These are phyloP conservation scores for Globisporangium solare DNA, from an alignment of 352 stramenopile species.

Conservation along the genomic window DNA sequence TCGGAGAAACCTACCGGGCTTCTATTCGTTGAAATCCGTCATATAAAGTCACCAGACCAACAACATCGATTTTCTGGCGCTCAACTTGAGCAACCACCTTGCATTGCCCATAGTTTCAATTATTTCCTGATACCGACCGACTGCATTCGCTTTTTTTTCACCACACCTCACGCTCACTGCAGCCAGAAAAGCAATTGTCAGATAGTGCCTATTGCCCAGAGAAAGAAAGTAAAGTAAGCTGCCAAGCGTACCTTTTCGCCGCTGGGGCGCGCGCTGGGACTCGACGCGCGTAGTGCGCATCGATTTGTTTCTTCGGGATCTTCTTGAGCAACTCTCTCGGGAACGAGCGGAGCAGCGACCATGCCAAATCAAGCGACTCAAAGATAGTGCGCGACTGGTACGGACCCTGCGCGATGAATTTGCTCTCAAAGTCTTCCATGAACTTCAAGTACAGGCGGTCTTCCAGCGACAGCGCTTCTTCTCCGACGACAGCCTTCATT, in stretches of 20 bases:
- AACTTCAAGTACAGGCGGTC: constrained; percentile 99
- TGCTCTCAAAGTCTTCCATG: constrained; percentile 98
- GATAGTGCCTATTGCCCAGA: too few species aligned
- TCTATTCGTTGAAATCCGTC: too few species aligned
- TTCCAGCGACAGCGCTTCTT: constrained; percentile 98
- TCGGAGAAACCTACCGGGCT: too few species aligned
- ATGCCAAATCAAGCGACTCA: constrained; percentile 98
- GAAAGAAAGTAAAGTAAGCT: too few species aligned
- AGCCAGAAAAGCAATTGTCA: too few species aligned
- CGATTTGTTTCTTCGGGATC: constrained; percentile 98
- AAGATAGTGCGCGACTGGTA: constrained; percentile 99
- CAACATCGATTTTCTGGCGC: too few species aligned
- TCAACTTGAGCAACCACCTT: too few species aligned
- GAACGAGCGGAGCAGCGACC: constrained; percentile 98
- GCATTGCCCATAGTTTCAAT: too few species aligned
- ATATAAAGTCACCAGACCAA: too few species aligned
- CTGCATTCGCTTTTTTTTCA: too few species aligned
- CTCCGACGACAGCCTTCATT: constrained; percentile 99
- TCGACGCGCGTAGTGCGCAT: constrained; percentile 95
- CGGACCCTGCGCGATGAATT: constrained; percentile 96
- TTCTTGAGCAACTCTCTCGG: constrained; percentile 99
- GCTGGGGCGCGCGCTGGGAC: constrained; percentile 84
- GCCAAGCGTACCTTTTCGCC: constrained; percentile 77
- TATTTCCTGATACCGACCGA: too few species aligned
- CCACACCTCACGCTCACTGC: too few species aligned